A percentile compares a stretch with the other conserved stretches of the same genome.
Evolutionary conservation across 2,329 filamentous ascomycete species (phyloP).

Genomic region (Kalmusia sp.): DNA sequence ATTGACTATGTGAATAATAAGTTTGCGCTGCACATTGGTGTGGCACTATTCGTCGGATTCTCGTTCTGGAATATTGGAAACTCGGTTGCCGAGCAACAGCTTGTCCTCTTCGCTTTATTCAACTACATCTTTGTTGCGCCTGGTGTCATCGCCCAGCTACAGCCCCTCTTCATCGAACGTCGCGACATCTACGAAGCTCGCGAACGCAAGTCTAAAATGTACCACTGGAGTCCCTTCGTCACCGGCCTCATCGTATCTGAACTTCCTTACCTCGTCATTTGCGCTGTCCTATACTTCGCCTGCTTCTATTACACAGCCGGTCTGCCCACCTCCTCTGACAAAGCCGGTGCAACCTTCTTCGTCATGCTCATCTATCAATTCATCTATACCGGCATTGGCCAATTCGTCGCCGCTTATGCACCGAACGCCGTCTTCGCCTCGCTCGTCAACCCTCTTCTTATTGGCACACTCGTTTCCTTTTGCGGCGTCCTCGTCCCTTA

Average conservation of each 20-base stretch:
- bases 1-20: conserved; percentile 37
- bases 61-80: conserved; percentile 35
- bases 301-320: conserved; percentile 68
- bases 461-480: conserved; percentile 31
- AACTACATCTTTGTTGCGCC: conserved; percentile 53
- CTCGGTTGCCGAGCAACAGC: conserved; percentile 48
- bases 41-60: conserved; percentile 35
- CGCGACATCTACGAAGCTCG: conserved; percentile 63
- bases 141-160: conserved; percentile 49
- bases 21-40: conserved; percentile 29
- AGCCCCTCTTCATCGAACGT: conserved; percentile 54
- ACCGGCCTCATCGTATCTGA: conserved; percentile 73
- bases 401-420: conserved; percentile 59
- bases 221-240: conserved; percentile 77
- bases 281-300: conserved; percentile 66
- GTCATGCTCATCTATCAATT: conserved; percentile 70
- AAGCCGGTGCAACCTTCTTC: conserved; percentile 58
- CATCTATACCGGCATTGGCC: conserved; percentile 63
- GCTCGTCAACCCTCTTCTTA: conserved; percentile 54
- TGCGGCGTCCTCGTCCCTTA: conserved; percentile 69
- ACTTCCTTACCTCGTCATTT: conserved; percentile 69
- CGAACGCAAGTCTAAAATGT: conserved; percentile 70
- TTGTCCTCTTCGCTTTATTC: conserved; percentile 57
- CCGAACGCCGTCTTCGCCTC: conserved; percentile 58
- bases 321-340: conserved; percentile 51